A percentile compares a stretch with the other conserved stretches of the same genome.
Conservation (phyloP, 2,329 filamentous ascomycete genomes). For the Fonsecaea erecta region DNA sequence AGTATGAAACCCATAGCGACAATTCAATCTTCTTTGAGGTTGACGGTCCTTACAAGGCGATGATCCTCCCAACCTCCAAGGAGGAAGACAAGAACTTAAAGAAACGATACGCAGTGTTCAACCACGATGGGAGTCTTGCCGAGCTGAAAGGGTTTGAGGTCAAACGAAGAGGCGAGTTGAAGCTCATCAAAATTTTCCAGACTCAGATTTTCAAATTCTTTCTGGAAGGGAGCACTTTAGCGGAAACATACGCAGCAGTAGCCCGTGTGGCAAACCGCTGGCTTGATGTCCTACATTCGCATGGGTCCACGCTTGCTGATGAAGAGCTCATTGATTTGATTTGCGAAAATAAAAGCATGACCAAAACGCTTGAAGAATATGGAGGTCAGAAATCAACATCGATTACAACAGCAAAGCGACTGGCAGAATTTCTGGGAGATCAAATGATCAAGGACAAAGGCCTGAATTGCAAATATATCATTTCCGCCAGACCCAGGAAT, state of each 20-base stretch:
- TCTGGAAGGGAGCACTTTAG: slow-evolving; percentile 82
- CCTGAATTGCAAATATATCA: slow-evolving; percentile 99
- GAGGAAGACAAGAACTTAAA: slow-evolving; percentile 99
- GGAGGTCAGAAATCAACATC: slow-evolving; percentile 94
- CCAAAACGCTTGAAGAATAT: slow-evolving; percentile 95
- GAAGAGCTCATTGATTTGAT: slow-evolving; percentile 99
- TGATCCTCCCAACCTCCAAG: slow-evolving; percentile 96
- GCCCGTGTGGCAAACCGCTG: slow-evolving; percentile 94
- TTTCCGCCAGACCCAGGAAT: slow-evolving; percentile 82
- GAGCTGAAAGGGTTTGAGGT: slow-evolving; percentile 98
- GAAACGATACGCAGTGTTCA: slow-evolving; percentile 98
- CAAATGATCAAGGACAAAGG: slow-evolving; percentile 99
- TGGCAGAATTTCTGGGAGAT: slow-evolving; percentile 95
- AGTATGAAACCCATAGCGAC: slow-evolving; percentile 95
- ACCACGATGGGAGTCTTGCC: slow-evolving; percentile 91
- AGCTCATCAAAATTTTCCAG: slow-evolving; percentile 99
- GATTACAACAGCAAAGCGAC: slow-evolving; percentile 94
- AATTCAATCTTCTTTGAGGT: slow-evolving; percentile 99
- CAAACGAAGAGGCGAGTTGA: slow-evolving; percentile 94
- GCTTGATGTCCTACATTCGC: slow-evolving; percentile 91
- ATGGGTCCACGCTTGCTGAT: slow-evolving; percentile 86
- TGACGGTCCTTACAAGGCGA: slow-evolving; percentile 94
- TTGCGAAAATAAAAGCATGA: slow-evolving; percentile 98
- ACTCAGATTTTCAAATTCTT: slow-evolving; percentile 99
- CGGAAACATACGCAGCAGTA: slow-evolving; percentile 88